Conservation (phyloP, 2,329 filamentous ascomycete species). For the Hymenoscyphus scutula region DNA sequence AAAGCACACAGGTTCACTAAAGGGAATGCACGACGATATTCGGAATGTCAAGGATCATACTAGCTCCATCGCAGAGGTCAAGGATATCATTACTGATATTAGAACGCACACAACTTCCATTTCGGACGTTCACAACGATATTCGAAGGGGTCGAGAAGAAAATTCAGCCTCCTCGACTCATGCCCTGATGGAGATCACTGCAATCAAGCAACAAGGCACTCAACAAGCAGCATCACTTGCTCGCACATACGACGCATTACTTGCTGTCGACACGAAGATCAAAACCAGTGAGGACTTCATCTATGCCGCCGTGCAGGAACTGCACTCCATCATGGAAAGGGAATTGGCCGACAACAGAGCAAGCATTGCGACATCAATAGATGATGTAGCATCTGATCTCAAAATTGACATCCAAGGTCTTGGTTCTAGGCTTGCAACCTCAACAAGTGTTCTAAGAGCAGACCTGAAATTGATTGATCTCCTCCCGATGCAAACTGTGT, state of each 20-base stretch:
- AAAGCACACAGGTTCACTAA: neutral
- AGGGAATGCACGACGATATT: neutral
- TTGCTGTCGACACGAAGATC: slow-evolving; percentile 16
- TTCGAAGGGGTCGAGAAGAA: neutral
- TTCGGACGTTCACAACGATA: neutral
- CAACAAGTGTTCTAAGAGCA: slow-evolving; percentile 3
- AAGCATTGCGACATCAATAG: slow-evolving; percentile 10
- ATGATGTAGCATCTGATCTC: slow-evolving; percentile 16
- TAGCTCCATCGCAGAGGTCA: neutral
- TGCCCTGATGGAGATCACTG: neutral
- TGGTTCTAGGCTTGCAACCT: slow-evolving; percentile 13
- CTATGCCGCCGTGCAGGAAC: slow-evolving; percentile 12
- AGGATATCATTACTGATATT: neutral
- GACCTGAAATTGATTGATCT: slow-evolving; percentile 14
- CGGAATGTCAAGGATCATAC: neutral
- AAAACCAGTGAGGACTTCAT: slow-evolving; percentile 17
- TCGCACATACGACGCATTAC: slow-evolving; percentile 9
- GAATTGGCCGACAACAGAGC: slow-evolving; percentile 15
- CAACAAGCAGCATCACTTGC: neutral
- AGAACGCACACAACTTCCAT: neutral
- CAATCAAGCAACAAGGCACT: neutral
- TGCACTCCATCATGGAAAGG: slow-evolving; percentile 13
- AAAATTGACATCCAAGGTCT: slow-evolving; percentile 15
- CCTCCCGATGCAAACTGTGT: neutral
- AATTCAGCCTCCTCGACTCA: neutral